These are phyloP conservation scores for Moringa oleifera DNA, from an alignment of 345 rosid genomes.

Conservation along the genomic window DNA sequence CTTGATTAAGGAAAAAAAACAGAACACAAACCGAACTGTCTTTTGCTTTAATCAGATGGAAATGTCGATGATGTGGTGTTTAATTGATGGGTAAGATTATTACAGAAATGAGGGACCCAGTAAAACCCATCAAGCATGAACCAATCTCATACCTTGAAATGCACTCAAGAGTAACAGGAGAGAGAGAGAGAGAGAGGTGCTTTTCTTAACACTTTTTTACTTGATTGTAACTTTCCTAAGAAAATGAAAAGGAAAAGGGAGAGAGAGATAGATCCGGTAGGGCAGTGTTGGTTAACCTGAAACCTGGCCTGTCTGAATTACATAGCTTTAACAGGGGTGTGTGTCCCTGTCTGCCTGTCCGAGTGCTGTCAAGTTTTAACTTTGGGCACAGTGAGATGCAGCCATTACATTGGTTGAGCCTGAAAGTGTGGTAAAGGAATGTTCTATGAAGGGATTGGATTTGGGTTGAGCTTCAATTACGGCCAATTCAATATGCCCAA, in stretches of 20 bases:
- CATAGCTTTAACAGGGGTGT: too few relatives aligned
- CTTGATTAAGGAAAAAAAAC: too few relatives aligned
- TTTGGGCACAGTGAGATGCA: slow-evolving; percentile 14
- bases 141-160: slow-evolving; percentile 12
- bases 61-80: too few relatives aligned
- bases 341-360: too few relatives aligned
- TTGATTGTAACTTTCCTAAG: slow-evolving; percentile 10
- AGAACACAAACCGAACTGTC: too few relatives aligned
- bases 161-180: slow-evolving; percentile 18
- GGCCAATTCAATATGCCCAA: too few relatives aligned
- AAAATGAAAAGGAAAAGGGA: slow-evolving; percentile 25
- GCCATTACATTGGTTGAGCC: background rate
- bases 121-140: slow-evolving; percentile 12
- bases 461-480: too few relatives aligned
- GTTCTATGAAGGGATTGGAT: too few relatives aligned
- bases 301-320: slow-evolving; percentile 8
- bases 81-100: too few relatives aligned
- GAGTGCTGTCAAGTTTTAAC: too few relatives aligned
- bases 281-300: slow-evolving; percentile 19
- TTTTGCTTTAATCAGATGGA: too few relatives aligned
- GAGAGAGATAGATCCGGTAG: slow-evolving; percentile 30
- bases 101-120: too few relatives aligned
- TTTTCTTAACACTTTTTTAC: slow-evolving; percentile 16
- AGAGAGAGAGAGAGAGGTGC: background rate
- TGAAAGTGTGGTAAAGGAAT: background rate